Base-by-base conservation (phyloP, 441 rosid genomes). In the Codiaeum variegatum region DNA sequence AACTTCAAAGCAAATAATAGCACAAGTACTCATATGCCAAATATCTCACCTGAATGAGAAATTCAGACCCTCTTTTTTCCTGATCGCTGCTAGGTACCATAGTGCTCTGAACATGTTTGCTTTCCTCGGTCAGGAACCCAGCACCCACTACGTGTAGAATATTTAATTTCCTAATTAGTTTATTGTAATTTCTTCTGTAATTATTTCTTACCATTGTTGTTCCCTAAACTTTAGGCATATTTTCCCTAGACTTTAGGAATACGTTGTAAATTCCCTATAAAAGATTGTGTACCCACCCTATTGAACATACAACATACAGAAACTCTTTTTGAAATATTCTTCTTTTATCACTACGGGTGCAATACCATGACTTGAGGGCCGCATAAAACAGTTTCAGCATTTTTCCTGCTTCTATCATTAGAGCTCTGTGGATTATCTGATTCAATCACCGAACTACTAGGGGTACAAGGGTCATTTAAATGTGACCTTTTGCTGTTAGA, bases 31-130 rank as follows among this genome's bases (percentile, higher is more conserved):
- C 18, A 67, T 36, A 38, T 16, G 67, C 40, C 15, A 36, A 62
- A 52, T 28, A 63, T 32, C 65, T 77, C 72, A 95, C 99, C 92
- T 91, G 92, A 74, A 73, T 77, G 70, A 95, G 85, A 86, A 90
- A 95, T 60, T 80, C 84, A 70, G 97, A 83, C 73, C 97, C 98
- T 75, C 76, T 87, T 49, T 85, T 82, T 84, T 90, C 95, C 75
- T 86, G 83, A 52, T 84, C 82, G 61, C 76, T 80, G 44, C 80
- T 62, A 74, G 84, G 72, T 70, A 67, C 79, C 72, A 73, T 56
- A 66, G 73, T 81, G 44, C 70, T 59, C 49, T 66, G 80, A 69
- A 70, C 73, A 74, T 69, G 69, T 75, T 75, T 67, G 32, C 71
- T 77, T 77, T 82, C 77, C 55, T 71, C 62, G 61, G 55, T 23